A percentile compares a stretch with the other conserved stretches of the same genome.
Conservation (phyloP, 2,329 filamentous ascomycete genomes). For the Tetracladium maxilliforme region DNA sequence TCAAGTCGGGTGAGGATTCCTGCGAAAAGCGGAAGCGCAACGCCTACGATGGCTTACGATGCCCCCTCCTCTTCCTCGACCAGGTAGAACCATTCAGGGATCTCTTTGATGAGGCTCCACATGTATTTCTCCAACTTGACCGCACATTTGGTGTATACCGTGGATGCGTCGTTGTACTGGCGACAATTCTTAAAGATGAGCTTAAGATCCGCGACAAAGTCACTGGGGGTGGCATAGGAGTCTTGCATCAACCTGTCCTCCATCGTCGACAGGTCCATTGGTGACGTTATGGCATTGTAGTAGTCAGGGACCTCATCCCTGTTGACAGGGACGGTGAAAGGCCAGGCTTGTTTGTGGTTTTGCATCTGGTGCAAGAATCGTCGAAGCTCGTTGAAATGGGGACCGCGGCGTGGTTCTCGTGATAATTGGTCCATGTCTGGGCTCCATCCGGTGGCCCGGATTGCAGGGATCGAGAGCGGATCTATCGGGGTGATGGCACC, state of each 20-base stretch:
- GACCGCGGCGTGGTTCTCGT: conserved; percentile 79
- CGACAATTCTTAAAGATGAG: conserved; percentile 87
- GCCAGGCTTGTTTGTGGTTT: conserved; percentile 82
- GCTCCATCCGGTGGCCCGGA: conserved; percentile 81
- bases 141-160: conserved; percentile 81
- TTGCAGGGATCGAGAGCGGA: conserved; percentile 68
- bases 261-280: conserved; percentile 90
- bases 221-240: conserved; percentile 74
- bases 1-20: too few species aligned
- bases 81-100: conserved; percentile 1
- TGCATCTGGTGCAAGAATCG: conserved; percentile 85
- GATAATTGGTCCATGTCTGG: conserved; percentile 91
- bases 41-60: too few species aligned
- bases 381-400: conserved; percentile 82
- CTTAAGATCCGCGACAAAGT: conserved; percentile 73
- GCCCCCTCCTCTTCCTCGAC: too few species aligned
- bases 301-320: conserved; percentile 89
- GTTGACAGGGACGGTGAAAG: conserved; percentile 81
- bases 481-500: conserved; percentile 61
- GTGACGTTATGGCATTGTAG: conserved; percentile 89
- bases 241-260: conserved; percentile 85
- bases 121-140: conserved; percentile 50
- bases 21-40: too few species aligned
- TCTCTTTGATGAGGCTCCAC: background rate
- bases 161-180: conserved; percentile 84